Base-by-base conservation (phyloP, 2,329 filamentous ascomycete species). In the Alternaria arborescens region DNA sequence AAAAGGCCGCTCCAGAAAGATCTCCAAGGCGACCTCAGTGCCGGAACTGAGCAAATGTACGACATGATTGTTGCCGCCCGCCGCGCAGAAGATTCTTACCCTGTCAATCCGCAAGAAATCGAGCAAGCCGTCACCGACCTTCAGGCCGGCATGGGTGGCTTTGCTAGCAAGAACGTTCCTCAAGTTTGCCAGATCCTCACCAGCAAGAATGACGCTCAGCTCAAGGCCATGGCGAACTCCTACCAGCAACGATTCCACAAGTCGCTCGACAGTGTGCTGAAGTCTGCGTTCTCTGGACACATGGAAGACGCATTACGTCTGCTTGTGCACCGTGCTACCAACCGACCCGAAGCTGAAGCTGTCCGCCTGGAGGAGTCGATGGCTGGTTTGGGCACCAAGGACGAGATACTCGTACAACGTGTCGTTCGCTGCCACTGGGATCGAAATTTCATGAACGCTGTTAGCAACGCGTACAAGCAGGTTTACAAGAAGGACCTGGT, bases 391-490 rank as follows among this genome's bases (percentile, higher is more conserved):
- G 94, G 94, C 3, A 98, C 95, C 11, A 94, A 95, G 78, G 94
- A 99, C 64, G 82, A 88, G 32, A 83, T 94, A 8, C 85, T 98
- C 3, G 86, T 96, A 16, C 85, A 89, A 28, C 85, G 93, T n/a
- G 85, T 95, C 4, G 87, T 97, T 1, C 85, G 92, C 22, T 84
- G 87, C 50, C 94, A 98, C 78, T 98, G 94, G 94, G 88, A 97
- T 74, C 84, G 85, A 38, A 84, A 83, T 55, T 87, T 91, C 68
- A 84, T 97, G 83, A 86, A 88, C 52, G 90, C 92, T 67, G 90
- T 97, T 58, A 93, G 92, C 79, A 85, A 83, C 0, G 93, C 91
- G 10, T 98, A 93, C 78, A 83, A 88, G 71, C 86, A 90, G 70
- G 85, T 85, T 47, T 96, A 90, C 78, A 85, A 86, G 68, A 87